Evolutionary conservation across 2,329 filamentous ascomycete genomes (phyloP).

Genomic region (Hymenoscyphus repandus): DNA sequence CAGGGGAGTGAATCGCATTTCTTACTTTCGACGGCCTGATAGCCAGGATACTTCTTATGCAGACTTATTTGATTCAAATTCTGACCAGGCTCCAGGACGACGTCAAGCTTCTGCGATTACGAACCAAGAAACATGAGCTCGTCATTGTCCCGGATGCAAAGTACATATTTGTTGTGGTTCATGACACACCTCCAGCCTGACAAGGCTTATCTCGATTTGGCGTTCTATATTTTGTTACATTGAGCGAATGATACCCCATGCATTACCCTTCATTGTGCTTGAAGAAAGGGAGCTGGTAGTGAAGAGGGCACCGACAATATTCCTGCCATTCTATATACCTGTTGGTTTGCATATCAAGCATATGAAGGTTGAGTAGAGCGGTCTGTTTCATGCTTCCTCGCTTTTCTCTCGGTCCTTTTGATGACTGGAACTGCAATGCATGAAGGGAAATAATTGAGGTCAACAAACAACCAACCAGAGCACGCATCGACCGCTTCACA

Average conservation of each 20-base stretch:
- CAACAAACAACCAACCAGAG: too few relatives aligned
- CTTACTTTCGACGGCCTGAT: not conserved
- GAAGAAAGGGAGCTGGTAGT: not conserved
- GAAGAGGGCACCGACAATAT: not conserved
- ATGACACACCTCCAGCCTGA: constrained; percentile 56
- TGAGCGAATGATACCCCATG: constrained; percentile 3
- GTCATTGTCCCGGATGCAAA: constrained; percentile 78
- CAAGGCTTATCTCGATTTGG: not conserved
- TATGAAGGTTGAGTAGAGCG: not conserved
- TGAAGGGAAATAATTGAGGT: too few relatives aligned
- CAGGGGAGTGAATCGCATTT: too few relatives aligned
- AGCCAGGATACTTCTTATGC: not conserved
- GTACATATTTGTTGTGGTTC: constrained; percentile 73
- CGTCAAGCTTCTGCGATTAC: constrained; percentile 66
- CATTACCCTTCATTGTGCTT: constrained; percentile 8
- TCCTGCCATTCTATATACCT: not conserved
- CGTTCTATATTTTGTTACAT: constrained; percentile 1
- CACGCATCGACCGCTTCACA: not conserved
- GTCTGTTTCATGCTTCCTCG: not conserved
- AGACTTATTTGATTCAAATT: not conserved
- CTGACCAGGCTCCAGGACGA: constrained; percentile 52
- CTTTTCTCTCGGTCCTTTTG: not conserved
- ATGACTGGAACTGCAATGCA: not conserved
- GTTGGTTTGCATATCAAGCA: too few relatives aligned
- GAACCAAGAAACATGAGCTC: constrained; percentile 81